A percentile compares a stretch with the other conserved stretches of the same genome.
phyloP scores from a whole-genome alignment of 2,329 filamentous ascomycete genomes.

The Cladosporium sp. region DNA sequence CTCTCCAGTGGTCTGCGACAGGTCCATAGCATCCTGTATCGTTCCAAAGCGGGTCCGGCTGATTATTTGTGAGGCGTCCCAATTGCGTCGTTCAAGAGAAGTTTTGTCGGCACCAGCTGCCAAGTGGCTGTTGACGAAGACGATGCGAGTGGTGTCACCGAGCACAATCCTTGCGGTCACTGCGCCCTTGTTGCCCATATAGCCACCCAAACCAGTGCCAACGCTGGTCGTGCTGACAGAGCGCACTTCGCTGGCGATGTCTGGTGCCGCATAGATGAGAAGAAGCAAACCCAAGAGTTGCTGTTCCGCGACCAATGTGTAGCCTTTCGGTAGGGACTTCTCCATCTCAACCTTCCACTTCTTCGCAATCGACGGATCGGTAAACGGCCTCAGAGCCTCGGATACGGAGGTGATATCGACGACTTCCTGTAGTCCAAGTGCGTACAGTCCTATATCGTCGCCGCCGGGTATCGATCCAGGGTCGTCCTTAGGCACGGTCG shows the following conservation, averaged over 20 bases:
- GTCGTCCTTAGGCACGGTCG: conserved; percentile 49
- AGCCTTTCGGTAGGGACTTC: conserved; percentile 72
- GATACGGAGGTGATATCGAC: conserved; percentile 79
- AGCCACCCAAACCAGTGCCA: conserved; percentile 86
- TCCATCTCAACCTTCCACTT: conserved; percentile 81
- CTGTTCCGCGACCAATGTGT: conserved; percentile 73
- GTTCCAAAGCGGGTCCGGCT: conserved; percentile 76
- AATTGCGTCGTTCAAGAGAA: conserved; percentile 79
- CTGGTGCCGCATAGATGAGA: conserved; percentile 80
- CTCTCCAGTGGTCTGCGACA: conserved; percentile 59
- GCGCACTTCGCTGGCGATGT: conserved; percentile 71
- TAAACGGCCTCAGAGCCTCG: conserved; percentile 75
- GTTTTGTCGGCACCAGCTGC: conserved; percentile 80
- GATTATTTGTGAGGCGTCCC: conserved; percentile 81
- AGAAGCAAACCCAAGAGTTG: conserved; percentile 85
- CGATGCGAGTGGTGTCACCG: conserved; percentile 83
- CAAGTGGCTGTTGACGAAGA: conserved; percentile 90
- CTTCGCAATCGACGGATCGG: conserved; percentile 68
- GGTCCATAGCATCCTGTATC: conserved; percentile 64
- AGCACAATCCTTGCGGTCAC: conserved; percentile 78
- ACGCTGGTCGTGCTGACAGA: conserved; percentile 80
- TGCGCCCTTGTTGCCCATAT: conserved; percentile 95
- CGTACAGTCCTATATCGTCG: conserved; percentile 82
- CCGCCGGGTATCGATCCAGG: conserved; percentile 53
- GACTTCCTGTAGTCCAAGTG: conserved; percentile 87